These are phyloP conservation scores for Schizophyllum commune DNA, from an alignment of 1,284 basidiomycete species.

Conservation along the genomic window DNA sequence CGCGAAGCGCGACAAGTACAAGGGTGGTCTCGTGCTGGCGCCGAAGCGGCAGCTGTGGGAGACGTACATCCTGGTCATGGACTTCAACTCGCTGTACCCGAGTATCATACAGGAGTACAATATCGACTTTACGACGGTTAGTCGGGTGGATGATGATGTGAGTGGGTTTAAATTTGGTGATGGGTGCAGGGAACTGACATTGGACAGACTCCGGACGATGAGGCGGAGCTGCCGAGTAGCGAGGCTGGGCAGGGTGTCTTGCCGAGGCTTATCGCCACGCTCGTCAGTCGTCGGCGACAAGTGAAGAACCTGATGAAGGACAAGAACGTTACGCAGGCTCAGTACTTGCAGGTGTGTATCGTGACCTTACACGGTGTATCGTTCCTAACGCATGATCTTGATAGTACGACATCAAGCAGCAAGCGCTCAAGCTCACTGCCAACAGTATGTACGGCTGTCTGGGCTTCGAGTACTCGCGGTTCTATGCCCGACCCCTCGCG, in stretches of 20 bases:
- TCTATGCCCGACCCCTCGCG: constrained; percentile 95
- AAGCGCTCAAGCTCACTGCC: constrained; percentile 95
- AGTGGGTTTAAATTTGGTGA: constrained; percentile 11
- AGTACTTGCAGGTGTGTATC: constrained; percentile 73
- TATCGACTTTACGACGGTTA: constrained; percentile 97
- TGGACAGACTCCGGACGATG: constrained; percentile 8
- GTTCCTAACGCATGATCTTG: constrained; percentile 1
- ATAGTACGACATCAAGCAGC: constrained; percentile 94
- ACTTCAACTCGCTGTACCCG: constrained; percentile 99
- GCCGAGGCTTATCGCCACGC: constrained; percentile 91
- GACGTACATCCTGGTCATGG: constrained; percentile 97
- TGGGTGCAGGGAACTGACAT: not conserved
- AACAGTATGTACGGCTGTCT: constrained; percentile 99
- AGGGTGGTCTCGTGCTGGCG: constrained; percentile 97
- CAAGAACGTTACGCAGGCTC: constrained; percentile 64
- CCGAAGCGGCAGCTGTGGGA: constrained; percentile 97
- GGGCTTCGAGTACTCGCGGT: constrained; percentile 94
- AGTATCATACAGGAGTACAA: constrained; percentile 99
- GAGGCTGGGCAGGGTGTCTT: constrained; percentile 95
- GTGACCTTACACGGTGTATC: not conserved
- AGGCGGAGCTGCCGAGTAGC: constrained; percentile 70
- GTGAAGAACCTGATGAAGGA: constrained; percentile 98
- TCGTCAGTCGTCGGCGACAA: constrained; percentile 83
- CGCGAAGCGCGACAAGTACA: constrained; percentile 91
- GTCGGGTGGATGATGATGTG: constrained; percentile 62